A percentile compares a stretch with the other conserved stretches of the same genome.
Evolutionary conservation across 2,329 filamentous ascomycete genomes (phyloP).

Genomic region (Cercospora sojina): DNA sequence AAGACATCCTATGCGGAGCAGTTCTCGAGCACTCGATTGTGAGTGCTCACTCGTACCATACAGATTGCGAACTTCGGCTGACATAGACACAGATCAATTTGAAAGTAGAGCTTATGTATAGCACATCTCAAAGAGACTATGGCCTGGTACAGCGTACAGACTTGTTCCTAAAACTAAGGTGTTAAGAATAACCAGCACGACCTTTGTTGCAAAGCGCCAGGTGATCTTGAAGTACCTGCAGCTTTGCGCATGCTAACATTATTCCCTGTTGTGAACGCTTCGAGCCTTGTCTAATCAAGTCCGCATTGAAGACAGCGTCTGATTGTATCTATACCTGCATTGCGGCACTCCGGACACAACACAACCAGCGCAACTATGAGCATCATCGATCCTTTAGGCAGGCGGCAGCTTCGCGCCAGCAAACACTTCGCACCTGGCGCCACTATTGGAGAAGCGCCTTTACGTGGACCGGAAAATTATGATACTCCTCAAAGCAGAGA

Average conservation of each 20-base stretch:
- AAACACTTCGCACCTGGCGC: not conserved
- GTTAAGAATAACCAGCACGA: not conserved
- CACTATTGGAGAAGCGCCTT: not conserved
- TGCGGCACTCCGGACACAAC: not conserved
- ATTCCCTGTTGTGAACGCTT: not conserved
- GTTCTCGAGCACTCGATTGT: slow-evolving; percentile 9
- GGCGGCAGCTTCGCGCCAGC: not conserved
- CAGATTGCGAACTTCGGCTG: not conserved
- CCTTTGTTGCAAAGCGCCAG: not conserved
- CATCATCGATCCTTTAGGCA: slow-evolving; percentile 7
- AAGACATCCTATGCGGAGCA: slow-evolving; percentile 11
- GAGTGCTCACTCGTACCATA: slow-evolving; percentile 7
- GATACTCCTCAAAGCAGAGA: slow-evolving; percentile 8
- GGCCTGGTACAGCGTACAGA: not conserved
- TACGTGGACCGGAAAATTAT: slow-evolving; percentile 12
- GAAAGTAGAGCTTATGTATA: not conserved
- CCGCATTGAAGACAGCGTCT: not conserved
- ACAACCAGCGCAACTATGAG: slow-evolving; percentile 5
- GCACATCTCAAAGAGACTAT: not conserved
- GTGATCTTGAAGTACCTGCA: not conserved
- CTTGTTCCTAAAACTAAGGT: not conserved
- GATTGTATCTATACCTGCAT: not conserved
- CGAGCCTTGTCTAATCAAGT: not conserved
- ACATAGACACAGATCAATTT: not conserved
- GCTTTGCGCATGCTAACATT: not conserved